Base-by-base conservation (phyloP, 768 basidiomycete genomes). In the Tulasnella sp. region DNA sequence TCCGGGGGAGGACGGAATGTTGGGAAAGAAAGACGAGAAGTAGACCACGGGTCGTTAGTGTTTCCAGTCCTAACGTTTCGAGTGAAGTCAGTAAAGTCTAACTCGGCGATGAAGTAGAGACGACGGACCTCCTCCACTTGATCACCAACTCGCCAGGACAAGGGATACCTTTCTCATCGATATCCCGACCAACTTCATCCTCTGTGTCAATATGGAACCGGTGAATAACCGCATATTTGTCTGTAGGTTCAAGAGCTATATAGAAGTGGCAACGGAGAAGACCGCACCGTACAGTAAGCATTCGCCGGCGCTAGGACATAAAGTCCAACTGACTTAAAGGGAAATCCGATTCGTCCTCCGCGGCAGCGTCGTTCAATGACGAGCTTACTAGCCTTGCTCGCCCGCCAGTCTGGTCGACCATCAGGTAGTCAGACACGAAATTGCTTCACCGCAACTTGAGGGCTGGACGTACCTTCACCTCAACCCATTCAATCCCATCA, bases 21-120 rank as follows among this genome's bases (percentile, higher is more conserved):
- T 0, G 93, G 92, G n/a, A 94, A 80, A 1, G 84, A 77, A 74
- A 90, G 81, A 39, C 75, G 79, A 14, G 86, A 89, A 6, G 80
- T 85, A 16, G 86, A 81, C 4, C 71, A 34, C 17, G 65, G n/a
- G 9, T 40, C 36, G 32, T 68, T 44, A 14, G 72, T 17, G 34
- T 66, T 62, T 47, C 64, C 72, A 47, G 37, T 40, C 40, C 67
- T 59, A 65, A 39, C 67, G 52, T n/a, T 47, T 71, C 59, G 36
- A 72, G 16, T 65, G 39, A 47, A 11, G 5, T 62, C 36, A 71
- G 37, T 19, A 34, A 41, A 32, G 65, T 11, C 78, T 42, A 76
- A 86, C 90, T 89, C 90, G 90, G 74, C 9, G 26, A 17, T 37
- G 77, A 35, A 76, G 73, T 40, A 42, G 29, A 40, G 36, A 67